Percentiles rank a stretch among this genome's conserved stretches.
Evolutionary conservation across 345 rosid species (phyloP).

Genomic region (Rhizophora apiculata): DNA sequence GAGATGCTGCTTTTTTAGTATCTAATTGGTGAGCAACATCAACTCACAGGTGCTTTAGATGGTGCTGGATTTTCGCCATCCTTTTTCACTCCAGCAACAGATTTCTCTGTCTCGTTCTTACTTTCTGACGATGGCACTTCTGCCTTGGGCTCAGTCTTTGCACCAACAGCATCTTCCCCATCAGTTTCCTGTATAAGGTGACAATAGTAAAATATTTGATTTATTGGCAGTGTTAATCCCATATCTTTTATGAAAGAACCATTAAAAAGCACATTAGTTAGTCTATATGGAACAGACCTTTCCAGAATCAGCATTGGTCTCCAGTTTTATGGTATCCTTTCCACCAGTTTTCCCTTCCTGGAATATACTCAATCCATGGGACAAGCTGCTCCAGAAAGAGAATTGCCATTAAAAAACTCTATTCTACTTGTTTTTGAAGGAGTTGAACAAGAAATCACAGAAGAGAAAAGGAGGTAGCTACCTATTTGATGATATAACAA

Average conservation of each 20-base stretch:
- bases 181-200: constrained; percentile 33
- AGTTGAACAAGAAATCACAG: not conserved
- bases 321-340: constrained; percentile 66
- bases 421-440: not conserved
- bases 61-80: constrained; percentile 62
- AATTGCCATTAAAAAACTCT: constrained; percentile 8
- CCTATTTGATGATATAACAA: constrained; percentile 89
- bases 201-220: not conserved
- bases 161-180: constrained; percentile 44
- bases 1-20: not conserved
- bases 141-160: constrained; percentile 60
- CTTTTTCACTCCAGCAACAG: constrained; percentile 58
- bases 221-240: not conserved
- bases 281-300: constrained; percentile 45
- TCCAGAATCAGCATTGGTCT: constrained; percentile 63
- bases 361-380: constrained; percentile 87
- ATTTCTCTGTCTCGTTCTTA: constrained; percentile 63
- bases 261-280: not conserved
- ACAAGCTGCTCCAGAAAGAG: constrained; percentile 60
- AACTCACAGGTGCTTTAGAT: constrained; percentile 61
- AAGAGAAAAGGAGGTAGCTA: constrained; percentile 11
- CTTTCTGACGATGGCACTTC: constrained; percentile 44
- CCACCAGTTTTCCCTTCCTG: constrained; percentile 72
- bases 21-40: constrained; percentile 2
- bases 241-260: constrained; percentile 1